Base-by-base conservation (phyloP, 805 yeast genomes). In the Kuraishia floccosa region DNA sequence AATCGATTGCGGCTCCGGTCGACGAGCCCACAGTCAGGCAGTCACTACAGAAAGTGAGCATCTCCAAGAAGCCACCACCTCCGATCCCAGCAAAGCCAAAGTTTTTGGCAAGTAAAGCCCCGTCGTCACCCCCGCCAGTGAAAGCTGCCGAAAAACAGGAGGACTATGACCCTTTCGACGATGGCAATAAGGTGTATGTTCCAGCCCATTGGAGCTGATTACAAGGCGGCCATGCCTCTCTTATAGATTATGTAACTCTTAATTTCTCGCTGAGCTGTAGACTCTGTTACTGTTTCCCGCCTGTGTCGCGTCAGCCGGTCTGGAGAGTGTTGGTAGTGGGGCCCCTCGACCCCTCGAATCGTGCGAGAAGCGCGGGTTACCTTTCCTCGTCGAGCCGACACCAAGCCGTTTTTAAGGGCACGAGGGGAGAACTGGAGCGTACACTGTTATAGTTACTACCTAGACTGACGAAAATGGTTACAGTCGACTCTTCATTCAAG, bases 151-250 rank as follows among this genome's bases (percentile, higher is more conserved):
- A 28, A 17, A 14, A 4, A 13, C 39, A 35, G 5, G 43, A 40
- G 8, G 47, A 42, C 14, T 42, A 46, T 20, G 44, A 52, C 32
- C 59, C 59, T 3, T 55, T 55, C 34, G 43, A 54, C 13, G 60
- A 55, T 34, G 45, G 39, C 21, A 46, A 54, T 31, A 49, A 45
- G 33, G 49, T 47, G 13, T 44, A 42, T 2, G 39, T 40, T 7
- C 49, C 49, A 1, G 35, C 46, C 6, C 37, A 33, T 5, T 54
- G 59, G 59, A 40, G 42, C 30, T 52, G 18, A 26, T 30, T 15
- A n/a, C n/a, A n/a, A n/a, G n/a, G n/a, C n/a, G n/a, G n/a, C n/a
- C n/a, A n/a, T n/a, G n/a, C n/a, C n/a, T n/a, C n/a, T n/a, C n/a
- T n/a, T n/a, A n/a, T n/a, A n/a, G n/a, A n/a, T n/a, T n/a, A n/a